Evolutionary conservation across 257 asterid species (phyloP).

Genomic region (Haberlea rhodopensis): DNA sequence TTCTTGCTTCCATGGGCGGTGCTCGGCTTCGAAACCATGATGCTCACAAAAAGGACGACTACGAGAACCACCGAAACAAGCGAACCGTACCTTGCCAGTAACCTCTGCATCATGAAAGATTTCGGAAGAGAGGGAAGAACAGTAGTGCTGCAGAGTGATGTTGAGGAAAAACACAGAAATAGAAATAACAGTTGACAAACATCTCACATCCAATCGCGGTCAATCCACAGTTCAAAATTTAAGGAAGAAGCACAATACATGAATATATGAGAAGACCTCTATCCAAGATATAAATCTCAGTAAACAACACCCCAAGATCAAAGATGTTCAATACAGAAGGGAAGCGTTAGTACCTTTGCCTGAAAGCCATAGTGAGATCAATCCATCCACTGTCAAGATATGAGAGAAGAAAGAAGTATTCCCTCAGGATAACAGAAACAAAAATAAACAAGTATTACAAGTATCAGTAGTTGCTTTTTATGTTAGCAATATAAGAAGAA

Average conservation of each 20-base stretch:
- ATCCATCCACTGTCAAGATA: slow-evolving; percentile 26
- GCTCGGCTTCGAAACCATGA: slow-evolving; percentile 32
- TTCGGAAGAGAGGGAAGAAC: not conserved
- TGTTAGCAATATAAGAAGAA: slow-evolving; percentile 16
- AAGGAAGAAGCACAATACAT: not conserved
- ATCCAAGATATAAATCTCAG: not conserved
- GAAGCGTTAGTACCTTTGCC: slow-evolving; percentile 52
- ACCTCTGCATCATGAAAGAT: slow-evolving; percentile 40
- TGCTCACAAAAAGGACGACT: slow-evolving; percentile 35
- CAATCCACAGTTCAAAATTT: not conserved
- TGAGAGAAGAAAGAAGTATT: slow-evolving; percentile 19
- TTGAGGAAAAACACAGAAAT: no score
- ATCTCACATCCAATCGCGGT: not conserved
- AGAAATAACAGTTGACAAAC: not conserved
- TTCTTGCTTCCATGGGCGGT: slow-evolving; percentile 23
- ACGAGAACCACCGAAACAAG: slow-evolving; percentile 47
- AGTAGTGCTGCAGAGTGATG: no score
- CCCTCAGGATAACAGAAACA: slow-evolving; percentile 30
- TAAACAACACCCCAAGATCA: not conserved
- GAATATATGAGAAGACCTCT: not conserved
- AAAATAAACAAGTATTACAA: not conserved
- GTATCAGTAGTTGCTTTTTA: not conserved
- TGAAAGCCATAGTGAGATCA: slow-evolving; percentile 28
- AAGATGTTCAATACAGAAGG: slow-evolving; percentile 1
- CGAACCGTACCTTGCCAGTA: slow-evolving; percentile 46